Evolutionary conservation across 2,329 filamentous ascomycete species (phyloP), one percentile per base, ranked within the genome.

Genomic region (Colletotrichum sojae): DNA sequence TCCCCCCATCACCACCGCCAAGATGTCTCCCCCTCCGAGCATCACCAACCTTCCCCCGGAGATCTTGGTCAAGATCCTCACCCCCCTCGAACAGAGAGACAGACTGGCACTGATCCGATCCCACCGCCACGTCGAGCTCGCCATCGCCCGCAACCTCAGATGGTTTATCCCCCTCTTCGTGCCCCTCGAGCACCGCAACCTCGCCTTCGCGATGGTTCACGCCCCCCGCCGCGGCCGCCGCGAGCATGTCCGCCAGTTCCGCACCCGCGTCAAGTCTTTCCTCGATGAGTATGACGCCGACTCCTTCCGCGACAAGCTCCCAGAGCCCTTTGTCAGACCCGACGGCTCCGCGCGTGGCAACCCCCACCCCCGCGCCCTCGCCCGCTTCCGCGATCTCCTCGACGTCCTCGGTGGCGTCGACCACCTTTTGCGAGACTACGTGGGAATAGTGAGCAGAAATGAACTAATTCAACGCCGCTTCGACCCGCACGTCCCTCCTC

Each of bases 181-280:
- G 9, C 39, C 20, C 20, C 36, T 18, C 15, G 12, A 20, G 8
- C 40, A 15, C 40, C 36, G 58, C 9, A 55, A 54, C n/a, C 15
- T 36, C 39, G 49, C 39, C 10, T 8, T 55, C 13, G 49, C 59
- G 20, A 31, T 43, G 12, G 27, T 53, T 16, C 49, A 45, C 58
- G 58, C 48, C 36, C 59, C 59, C 22, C 16, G 27, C 20, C 49
- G 51, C 48, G 59, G 51, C 20, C 15, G 5, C 2, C 22, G 52
- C 36, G 59, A 63, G 22, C 59, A 63, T 22, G 39, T 55, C 59
- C 31, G 59, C 22, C 59, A 63, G 49, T 55, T 63, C 48, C 49
- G 59, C 51, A 12, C 22, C n/a, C 59, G 59, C 22, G 52, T 63
- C n/a, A 6, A 36, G 51, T 22, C 18, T 4, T 55, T 46, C 15